phyloP scores from a whole-genome alignment of 768 basidiomycete genomes.

The Phlebiopsis gigantea region DNA sequence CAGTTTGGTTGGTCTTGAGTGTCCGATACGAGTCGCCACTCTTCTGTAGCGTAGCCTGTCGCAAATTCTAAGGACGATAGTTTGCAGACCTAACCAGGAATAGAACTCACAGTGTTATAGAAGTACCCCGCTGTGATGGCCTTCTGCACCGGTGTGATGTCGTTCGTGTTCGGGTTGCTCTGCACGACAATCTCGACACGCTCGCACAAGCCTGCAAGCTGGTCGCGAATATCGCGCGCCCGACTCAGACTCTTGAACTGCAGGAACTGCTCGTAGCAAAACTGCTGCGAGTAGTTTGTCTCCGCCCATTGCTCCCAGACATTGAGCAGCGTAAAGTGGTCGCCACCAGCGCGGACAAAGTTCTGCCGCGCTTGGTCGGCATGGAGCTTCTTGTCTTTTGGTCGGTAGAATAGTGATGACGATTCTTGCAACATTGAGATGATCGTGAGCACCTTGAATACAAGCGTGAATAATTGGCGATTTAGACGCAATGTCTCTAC shows the following conservation, averaged over 20 bases:
- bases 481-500: background rate
- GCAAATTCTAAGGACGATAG: background rate
- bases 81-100: background rate
- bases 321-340: constrained; percentile 96
- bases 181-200: constrained; percentile 91
- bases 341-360: constrained; percentile 92
- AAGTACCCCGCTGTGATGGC: constrained; percentile 94
- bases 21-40: constrained; percentile 97
- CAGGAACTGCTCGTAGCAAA: constrained; percentile 92
- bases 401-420: constrained; percentile 90
- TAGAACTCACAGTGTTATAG: constrained; percentile 73
- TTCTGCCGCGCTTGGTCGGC: constrained; percentile 98
- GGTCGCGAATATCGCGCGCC: constrained; percentile 94
- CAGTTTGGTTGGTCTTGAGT: constrained; percentile 92
- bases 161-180: constrained; percentile 86
- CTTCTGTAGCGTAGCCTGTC: constrained; percentile 85
- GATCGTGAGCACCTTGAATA: constrained; percentile 96
- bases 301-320: constrained; percentile 99
- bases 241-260: constrained; percentile 93
- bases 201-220: constrained; percentile 92
- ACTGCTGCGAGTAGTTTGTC: constrained; percentile 94
- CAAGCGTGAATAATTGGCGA: too few species aligned
- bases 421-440: constrained; percentile 98
- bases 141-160: constrained; percentile 92
- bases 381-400: constrained; percentile 96